Conservation (phyloP, 2,329 filamentous ascomycete species). For the Dryadomyces quercivorus region DNA sequence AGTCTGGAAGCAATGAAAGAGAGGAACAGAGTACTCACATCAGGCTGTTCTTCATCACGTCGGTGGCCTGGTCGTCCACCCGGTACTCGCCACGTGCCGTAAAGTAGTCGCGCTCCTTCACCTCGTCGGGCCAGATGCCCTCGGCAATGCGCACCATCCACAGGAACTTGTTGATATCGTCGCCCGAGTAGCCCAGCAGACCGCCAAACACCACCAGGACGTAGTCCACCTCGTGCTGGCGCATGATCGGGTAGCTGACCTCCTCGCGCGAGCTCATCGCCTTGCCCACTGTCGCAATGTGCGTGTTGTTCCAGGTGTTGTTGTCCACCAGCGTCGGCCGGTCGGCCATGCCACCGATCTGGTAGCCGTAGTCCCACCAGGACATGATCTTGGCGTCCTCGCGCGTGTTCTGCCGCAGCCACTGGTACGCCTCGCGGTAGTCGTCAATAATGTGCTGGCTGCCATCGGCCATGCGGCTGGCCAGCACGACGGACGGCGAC, state of each 20-base stretch:
- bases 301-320: conserved; percentile 99
- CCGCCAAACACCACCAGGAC: conserved; percentile 96
- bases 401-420: conserved; percentile 93
- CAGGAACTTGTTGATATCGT: conserved; percentile 99
- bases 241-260: conserved; percentile 96
- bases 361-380: conserved; percentile 99
- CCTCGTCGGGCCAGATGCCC: conserved; percentile 98
- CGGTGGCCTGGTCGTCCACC: conserved; percentile 84
- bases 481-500: conserved; percentile 91
- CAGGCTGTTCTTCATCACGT: conserved; percentile 97
- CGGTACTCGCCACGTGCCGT: conserved; percentile 87
- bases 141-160: conserved; percentile 99
- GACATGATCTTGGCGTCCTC: conserved; percentile 98
- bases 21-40: conserved; percentile 52
- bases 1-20: neutral
- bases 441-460: conserved; percentile 98
- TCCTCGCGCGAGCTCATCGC: conserved; percentile 97
- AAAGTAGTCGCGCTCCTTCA: conserved; percentile 95
- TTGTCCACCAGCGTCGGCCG: conserved; percentile 95
- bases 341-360: conserved; percentile 99
- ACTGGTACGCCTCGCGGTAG: conserved; percentile 98
- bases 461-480: conserved; percentile 83
- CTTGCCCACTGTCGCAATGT: conserved; percentile 97
- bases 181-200: conserved; percentile 90
- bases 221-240: conserved; percentile 97